A percentile compares a stretch with the other conserved stretches of the same genome.
Conservation (phyloP, 306 rosid species). For the Rosa multiflora region DNA sequence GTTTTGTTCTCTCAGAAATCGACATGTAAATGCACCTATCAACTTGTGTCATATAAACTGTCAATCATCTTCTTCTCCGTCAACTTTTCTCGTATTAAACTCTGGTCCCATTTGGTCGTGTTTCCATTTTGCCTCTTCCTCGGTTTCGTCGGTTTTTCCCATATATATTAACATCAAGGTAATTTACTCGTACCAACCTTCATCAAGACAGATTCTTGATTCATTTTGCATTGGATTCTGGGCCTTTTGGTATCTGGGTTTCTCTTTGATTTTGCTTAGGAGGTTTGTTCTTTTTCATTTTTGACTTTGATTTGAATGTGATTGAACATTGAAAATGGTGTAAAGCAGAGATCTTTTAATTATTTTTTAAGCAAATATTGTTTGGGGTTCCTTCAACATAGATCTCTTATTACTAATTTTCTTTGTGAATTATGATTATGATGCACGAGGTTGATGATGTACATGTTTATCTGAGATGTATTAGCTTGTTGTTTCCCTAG, state of each 20-base stretch:
- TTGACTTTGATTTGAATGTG: background rate
- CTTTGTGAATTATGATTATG: slow-evolving; percentile 6
- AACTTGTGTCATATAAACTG: background rate
- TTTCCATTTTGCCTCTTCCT: slow-evolving; percentile 27
- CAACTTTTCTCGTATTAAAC: slow-evolving; percentile 40
- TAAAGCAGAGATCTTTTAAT: background rate
- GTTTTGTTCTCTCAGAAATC: slow-evolving; percentile 2
- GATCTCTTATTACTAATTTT: background rate
- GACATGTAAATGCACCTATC: slow-evolving; percentile 16
- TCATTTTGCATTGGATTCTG: slow-evolving; percentile 10
- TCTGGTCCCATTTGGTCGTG: slow-evolving; percentile 18
- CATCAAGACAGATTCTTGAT: background rate
- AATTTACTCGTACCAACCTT: background rate
- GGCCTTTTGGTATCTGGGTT: slow-evolving; percentile 27
- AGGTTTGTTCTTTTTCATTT: slow-evolving; percentile 7
- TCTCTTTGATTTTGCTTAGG: slow-evolving; percentile 14
- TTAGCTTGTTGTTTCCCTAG: slow-evolving; percentile 4
- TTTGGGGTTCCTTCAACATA: background rate
- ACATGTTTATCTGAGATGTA: background rate
- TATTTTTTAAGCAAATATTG: background rate
- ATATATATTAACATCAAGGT: slow-evolving; percentile 19
- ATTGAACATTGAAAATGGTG: background rate
- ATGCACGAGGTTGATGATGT: slow-evolving; percentile 2
- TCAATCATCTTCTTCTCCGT: slow-evolving; percentile 43
- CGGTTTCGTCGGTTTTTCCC: slow-evolving; percentile 37